These are phyloP conservation scores for Cladosporium phlei DNA, from an alignment of 2,329 filamentous ascomycete species.

Conservation along the genomic window DNA sequence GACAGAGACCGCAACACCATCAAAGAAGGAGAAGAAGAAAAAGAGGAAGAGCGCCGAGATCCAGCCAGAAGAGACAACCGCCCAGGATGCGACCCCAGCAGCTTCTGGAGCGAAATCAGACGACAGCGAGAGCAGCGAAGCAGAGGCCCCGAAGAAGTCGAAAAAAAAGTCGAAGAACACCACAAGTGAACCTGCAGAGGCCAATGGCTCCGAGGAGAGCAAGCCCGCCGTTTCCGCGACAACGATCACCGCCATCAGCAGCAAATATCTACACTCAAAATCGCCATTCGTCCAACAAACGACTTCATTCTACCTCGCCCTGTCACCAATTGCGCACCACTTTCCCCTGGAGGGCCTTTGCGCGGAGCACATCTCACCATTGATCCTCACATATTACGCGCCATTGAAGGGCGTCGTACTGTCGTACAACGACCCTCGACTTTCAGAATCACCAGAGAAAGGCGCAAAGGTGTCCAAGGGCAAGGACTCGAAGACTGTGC, in stretches of 20 bases:
- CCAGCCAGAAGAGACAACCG: conserved; percentile 4
- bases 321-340: conserved; percentile 66
- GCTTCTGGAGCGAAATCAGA: background rate
- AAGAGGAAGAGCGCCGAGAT: conserved; percentile 4
- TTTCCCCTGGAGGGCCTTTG: conserved; percentile 66
- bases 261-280: conserved; percentile 13
- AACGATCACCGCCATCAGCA: conserved; percentile 10
- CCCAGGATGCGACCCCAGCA: conserved; percentile 3
- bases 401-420: conserved; percentile 70
- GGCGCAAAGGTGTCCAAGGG: conserved; percentile 2
- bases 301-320: conserved; percentile 72
- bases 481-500: conserved; percentile 24
- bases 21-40: conserved; percentile 12
- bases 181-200: conserved; percentile 9
- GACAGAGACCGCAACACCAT: background rate
- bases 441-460: conserved; percentile 47
- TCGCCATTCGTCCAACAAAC: conserved; percentile 77
- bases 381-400: conserved; percentile 72
- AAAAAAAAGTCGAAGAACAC: conserved; percentile 11
- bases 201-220: conserved; percentile 6
- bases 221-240: background rate
- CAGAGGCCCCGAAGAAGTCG: conserved; percentile 10
- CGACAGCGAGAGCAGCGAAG: background rate
- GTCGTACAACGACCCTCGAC: conserved; percentile 63
- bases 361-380: conserved; percentile 68